These are phyloP conservation scores for Fusarium nelsonii DNA, from an alignment of 2,329 filamentous ascomycete genomes.

Conservation along the genomic window DNA sequence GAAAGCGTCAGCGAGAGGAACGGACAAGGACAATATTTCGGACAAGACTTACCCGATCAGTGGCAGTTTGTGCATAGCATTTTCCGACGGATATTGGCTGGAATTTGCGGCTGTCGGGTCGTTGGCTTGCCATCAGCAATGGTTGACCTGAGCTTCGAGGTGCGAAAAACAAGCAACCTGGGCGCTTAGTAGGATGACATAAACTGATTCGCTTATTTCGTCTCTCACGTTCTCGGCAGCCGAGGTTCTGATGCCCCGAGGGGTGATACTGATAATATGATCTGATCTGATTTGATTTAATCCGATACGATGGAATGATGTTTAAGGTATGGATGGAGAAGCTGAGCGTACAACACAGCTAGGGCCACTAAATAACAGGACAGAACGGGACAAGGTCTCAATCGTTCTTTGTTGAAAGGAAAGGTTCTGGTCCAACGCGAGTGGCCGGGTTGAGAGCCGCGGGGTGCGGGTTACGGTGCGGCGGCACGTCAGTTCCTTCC, in stretches of 20 bases:
- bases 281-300: constrained; percentile 1
- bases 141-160: not conserved
- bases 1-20: constrained; percentile 14
- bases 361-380: not conserved
- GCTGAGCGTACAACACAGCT: constrained; percentile 9
- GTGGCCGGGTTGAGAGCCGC: constrained; percentile 33
- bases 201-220: constrained; percentile 1
- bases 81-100: constrained; percentile 51
- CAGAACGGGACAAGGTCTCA: not conserved
- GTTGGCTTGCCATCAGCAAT: constrained; percentile 47
- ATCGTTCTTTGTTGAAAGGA: constrained; percentile 19
- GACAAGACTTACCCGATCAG: constrained; percentile 50
- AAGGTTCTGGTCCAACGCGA: constrained; percentile 11
- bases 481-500: constrained; percentile 11
- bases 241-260: not conserved
- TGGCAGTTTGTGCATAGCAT: constrained; percentile 55
- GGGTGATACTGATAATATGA: constrained; percentile 7
- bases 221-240: not conserved
- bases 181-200: not conserved
- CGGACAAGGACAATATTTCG: not conserved
- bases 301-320: constrained; percentile 10
- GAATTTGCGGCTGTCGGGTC: constrained; percentile 38
- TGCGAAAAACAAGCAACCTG: not conserved
- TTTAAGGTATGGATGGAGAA: constrained; percentile 8
- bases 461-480: constrained; percentile 27